Evolutionary conservation across 345 rosid species (phyloP), one percentile per base, ranked within the genome.

Genomic region (Melaleuca quinquenervia): DNA sequence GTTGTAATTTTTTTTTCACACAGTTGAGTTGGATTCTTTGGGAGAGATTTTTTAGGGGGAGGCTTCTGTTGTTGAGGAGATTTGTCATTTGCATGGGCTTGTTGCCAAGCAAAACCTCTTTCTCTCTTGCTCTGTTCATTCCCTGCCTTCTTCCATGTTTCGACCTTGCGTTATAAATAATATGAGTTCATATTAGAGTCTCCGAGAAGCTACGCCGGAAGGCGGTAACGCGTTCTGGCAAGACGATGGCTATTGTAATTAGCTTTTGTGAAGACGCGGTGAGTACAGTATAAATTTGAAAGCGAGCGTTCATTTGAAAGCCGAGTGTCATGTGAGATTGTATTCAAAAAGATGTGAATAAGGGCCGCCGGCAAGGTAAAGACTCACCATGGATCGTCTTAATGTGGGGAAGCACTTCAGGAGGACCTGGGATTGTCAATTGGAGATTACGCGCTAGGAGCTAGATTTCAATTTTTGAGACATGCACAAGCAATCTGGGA

Each of bases 1-100:
- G 50, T 9, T 83, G 41, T 22, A 27, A n/a, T 62, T 12, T 48
- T 27, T 82, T 82, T 60, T 82, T 50, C 84, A 88, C 84, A 88
- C 89, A 90, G 91, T 89, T 82, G 44, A 70, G 87, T 85, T 88
- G 90, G 60, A 90, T 91, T 90, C 90, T 92, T 93, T 90, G 89
- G 87, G 90, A 85, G 84, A 84, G 87, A 86, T 80, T 87, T 89
- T 89, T 84, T 85, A 82, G 90, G 91, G 88, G 74, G 86, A 51
- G 82, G 24, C 82, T 82, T 89, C 56, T 87, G 85, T 90, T 26
- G 84, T 50, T 32, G 48, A 5, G 78, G 78, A 70, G 78, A 70
- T 74, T 87, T 86, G 83, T 89, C 86, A 82, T 84, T 55, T 55
- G 70, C 58, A 85, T 24, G 53, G 36, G 55, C 60, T 83, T 84